Evolutionary conservation across 1,284 basidiomycete species (phyloP), one percentile per base, ranked within the genome.

Genomic region (Moesziomyces parantarcticus): DNA sequence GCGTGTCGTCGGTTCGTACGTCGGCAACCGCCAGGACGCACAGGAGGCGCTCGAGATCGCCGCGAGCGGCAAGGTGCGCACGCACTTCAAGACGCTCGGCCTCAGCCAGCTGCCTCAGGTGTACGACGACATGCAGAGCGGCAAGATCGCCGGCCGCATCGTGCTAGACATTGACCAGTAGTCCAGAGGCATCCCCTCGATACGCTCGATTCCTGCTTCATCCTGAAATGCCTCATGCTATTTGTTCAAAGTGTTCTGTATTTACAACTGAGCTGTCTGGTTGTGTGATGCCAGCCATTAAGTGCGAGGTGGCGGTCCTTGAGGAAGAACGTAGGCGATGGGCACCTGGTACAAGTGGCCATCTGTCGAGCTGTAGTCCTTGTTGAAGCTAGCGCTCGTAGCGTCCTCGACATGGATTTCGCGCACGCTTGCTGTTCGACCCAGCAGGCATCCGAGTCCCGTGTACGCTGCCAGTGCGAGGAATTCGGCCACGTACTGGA

Each of bases 1-100:
- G 70, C 87, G 86, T 58, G 89, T 92, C 79, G 86, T 89, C 52
- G 91, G 91, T 8, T 90, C 89, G 4, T 92, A 92, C 79, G 91
- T 93, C 52, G 92, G 90, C 14, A 83, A 82, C 67, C 67, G 77
- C 23, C 72, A 75, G 61, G 80, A 84, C 49, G 75, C 77, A 2
- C 68, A 77, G 45, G 80, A 83, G 58, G 90, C 92, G 1, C 83
- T 93, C 26, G 87, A 88, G 2, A 88, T 93, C 29, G 92, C 90
- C 8, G 88, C 90, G 0, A 79, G 85, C 9, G 92, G 91, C 16
- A 87, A 88, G 48, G 90, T 92, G 51, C 89, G 88, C 79, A 89
- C 88, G 60, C 86, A 86, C 62, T 91, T 87, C 79, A 81, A 78
- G 49, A 68, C 86, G 52, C 87, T 86, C 80, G 86, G 86, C 1